Conservation (phyloP, 179 eudicot species). For the Silene noctiflora region DNA sequence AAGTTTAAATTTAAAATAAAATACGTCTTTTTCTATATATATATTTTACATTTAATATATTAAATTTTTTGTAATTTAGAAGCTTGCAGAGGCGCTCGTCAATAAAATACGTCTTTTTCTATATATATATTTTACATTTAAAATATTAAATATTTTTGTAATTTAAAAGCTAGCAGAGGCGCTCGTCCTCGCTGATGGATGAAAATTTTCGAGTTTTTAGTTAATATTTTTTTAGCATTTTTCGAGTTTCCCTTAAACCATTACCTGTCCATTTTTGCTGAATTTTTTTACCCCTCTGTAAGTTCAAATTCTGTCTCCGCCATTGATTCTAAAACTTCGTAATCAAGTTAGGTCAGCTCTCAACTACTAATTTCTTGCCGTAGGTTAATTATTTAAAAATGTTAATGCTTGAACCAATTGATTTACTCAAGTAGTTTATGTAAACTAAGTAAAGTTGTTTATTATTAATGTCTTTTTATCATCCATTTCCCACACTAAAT, state of each 20-base stretch:
- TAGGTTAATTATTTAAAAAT: neutral
- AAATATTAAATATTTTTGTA: neutral
- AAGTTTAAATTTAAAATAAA: neutral
- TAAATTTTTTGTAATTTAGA: neutral
- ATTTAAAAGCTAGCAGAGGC: too few species aligned
- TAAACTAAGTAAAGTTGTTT: too few species aligned
- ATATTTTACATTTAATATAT: neutral
- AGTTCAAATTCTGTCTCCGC: too few species aligned
- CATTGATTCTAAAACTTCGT: neutral
- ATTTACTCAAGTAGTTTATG: neutral
- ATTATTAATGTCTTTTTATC: too few species aligned
- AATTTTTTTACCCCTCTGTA: too few species aligned
- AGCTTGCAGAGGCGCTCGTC: too few species aligned
- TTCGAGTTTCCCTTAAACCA: too few species aligned
- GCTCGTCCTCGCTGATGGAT: too few species aligned
- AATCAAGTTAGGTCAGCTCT: neutral
- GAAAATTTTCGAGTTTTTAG: too few species aligned
- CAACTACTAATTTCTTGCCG: constrained; percentile 2
- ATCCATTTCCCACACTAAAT: neutral
- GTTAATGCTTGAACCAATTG: constrained; percentile 2
- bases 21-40: neutral
- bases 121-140: too few species aligned
- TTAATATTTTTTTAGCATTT: too few species aligned
- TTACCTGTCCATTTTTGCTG: too few species aligned
- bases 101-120: neutral